Conservation (phyloP, 768 basidiomycete species). For the Suillus spraguei region DNA sequence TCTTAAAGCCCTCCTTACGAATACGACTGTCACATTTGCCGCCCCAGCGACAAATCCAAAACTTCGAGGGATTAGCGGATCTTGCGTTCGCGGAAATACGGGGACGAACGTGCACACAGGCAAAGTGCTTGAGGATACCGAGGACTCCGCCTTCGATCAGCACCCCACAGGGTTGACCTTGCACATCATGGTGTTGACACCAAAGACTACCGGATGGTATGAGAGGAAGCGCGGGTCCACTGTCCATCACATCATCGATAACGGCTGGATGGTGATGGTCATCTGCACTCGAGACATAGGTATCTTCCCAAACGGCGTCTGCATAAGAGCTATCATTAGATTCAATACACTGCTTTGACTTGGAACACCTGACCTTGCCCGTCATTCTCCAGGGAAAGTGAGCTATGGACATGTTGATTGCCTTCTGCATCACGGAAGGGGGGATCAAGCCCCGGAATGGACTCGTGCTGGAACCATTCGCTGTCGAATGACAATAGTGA, state of each 20-base stretch:
- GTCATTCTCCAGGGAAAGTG: neutral
- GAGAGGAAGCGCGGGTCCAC: too few species aligned
- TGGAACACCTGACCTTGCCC: constrained; percentile 1
- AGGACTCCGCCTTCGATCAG: neutral
- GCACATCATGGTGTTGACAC: neutral
- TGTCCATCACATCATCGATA: neutral
- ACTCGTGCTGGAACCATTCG: neutral
- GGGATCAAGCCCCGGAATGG: neutral
- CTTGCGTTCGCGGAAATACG: neutral
- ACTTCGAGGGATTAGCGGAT: neutral
- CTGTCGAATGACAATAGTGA: neutral
- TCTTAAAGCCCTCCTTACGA: neutral
- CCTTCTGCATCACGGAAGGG: neutral
- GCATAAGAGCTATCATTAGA: neutral
- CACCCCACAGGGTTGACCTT: neutral
- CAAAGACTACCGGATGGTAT: neutral
- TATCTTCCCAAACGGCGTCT: neutral
- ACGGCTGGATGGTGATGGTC: too few species aligned
- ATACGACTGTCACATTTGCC: neutral
- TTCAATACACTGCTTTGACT: neutral
- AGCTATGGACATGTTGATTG: neutral
- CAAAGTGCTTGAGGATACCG: neutral
- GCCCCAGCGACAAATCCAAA: constrained; percentile 2
- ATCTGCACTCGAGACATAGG: neutral
- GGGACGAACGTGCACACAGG: neutral